These are phyloP conservation scores for Hymenoscyphus occultus DNA, from an alignment of 2,329 filamentous ascomycete genomes.

Conservation along the genomic window DNA sequence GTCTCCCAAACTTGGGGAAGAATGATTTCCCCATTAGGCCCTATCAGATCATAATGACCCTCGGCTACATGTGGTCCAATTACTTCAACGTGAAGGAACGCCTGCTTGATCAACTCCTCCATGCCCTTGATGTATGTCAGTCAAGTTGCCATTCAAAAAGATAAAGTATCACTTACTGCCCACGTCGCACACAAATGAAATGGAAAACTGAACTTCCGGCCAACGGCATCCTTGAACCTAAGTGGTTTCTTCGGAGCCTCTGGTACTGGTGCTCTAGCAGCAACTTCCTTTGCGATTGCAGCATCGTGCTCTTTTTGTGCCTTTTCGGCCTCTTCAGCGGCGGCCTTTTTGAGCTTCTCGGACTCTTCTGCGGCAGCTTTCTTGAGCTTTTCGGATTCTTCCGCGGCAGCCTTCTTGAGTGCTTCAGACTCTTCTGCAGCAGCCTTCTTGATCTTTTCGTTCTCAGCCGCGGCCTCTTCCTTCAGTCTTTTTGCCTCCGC, in stretches of 20 bases:
- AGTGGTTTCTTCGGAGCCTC: conserved; percentile 17
- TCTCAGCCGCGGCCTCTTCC: conserved; percentile 15
- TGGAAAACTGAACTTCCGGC: conserved; percentile 86
- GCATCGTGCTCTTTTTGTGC: not conserved
- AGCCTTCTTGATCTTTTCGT: conserved; percentile 12
- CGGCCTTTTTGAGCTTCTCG: conserved; percentile 8
- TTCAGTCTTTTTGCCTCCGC: conserved; percentile 17
- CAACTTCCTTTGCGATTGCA: conserved; percentile 12
- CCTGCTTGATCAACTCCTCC: conserved; percentile 82
- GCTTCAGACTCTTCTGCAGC: conserved; percentile 9
- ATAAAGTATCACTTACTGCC: conserved; percentile 55
- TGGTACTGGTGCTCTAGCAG: conserved; percentile 8
- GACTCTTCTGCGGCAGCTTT: conserved; percentile 4
- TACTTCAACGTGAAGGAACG: conserved; percentile 74
- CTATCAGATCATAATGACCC: conserved; percentile 77
- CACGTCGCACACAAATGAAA: conserved; percentile 81
- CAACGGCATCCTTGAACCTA: conserved; percentile 82
- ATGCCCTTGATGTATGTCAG: conserved; percentile 59
- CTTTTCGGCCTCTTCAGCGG: conserved; percentile 8
- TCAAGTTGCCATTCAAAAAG: conserved; percentile 8
- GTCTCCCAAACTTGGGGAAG: conserved; percentile 79
- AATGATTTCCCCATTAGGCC: conserved; percentile 78
- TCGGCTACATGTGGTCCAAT: conserved; percentile 74
- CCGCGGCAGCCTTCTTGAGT: not conserved
- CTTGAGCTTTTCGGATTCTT: conserved; percentile 2